Conservation (phyloP, 2,329 filamentous ascomycete species). For the Thermoascus crustaceus region DNA sequence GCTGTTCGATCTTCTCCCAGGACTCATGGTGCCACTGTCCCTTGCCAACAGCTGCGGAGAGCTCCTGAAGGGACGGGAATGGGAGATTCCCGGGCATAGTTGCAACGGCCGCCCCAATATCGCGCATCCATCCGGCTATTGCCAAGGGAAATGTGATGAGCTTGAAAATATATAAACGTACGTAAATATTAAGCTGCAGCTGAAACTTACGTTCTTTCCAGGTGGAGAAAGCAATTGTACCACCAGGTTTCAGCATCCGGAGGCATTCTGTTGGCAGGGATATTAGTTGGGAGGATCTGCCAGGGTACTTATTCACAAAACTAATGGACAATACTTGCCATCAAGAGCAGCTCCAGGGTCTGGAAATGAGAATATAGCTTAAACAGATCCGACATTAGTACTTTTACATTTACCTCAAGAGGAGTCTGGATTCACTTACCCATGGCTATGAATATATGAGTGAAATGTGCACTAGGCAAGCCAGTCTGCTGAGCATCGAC, state of each 20-base stretch:
- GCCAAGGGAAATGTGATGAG: background rate
- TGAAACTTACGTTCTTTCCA: slow-evolving; percentile 26
- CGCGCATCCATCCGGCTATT: slow-evolving; percentile 19
- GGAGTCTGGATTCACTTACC: slow-evolving; percentile 19
- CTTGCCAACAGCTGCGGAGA: slow-evolving; percentile 10
- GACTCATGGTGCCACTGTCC: slow-evolving; percentile 17
- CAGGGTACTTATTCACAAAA: background rate
- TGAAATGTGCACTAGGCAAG: slow-evolving; percentile 33
- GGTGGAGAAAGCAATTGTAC: slow-evolving; percentile 25
- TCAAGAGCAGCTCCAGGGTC: slow-evolving; percentile 31
- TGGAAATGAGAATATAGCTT: slow-evolving; percentile 39
- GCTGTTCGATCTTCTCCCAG: slow-evolving; percentile 16
- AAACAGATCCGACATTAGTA: too few relatives aligned
- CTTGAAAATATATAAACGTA: background rate
- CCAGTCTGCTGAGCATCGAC: slow-evolving; percentile 43
- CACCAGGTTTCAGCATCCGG: slow-evolving; percentile 28
- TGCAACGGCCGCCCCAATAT: slow-evolving; percentile 18
- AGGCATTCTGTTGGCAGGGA: slow-evolving; percentile 17
- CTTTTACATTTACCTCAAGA: too few relatives aligned
- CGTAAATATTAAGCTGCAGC: background rate
- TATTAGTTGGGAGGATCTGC: background rate
- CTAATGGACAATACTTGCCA: slow-evolving; percentile 18
- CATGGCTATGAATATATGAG: slow-evolving; percentile 41
- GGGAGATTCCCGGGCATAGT: slow-evolving; percentile 18
- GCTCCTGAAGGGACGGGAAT: slow-evolving; percentile 16